These are phyloP conservation scores for Phytopythium mirpurense DNA, from an alignment of 352 stramenopile genomes.

Conservation along the genomic window DNA sequence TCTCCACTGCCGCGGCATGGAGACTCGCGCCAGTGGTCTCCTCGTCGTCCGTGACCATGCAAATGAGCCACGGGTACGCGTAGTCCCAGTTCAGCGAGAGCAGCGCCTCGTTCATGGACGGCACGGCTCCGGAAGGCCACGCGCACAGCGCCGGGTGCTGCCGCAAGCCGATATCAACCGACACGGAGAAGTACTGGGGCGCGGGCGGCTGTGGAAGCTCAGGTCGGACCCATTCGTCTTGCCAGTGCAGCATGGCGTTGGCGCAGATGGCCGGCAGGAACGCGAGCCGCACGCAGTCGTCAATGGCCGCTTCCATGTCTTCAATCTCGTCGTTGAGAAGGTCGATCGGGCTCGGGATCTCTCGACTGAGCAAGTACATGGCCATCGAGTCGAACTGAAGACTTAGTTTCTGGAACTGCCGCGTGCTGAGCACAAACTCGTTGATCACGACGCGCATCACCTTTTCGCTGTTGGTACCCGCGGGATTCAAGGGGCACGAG, in stretches of 20 bases:
- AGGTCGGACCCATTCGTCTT: conserved; percentile 6
- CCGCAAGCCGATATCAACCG: conserved; percentile 41
- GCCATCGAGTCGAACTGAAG: conserved; percentile 27
- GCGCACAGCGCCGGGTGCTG: conserved; percentile 4
- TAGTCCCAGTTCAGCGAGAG: conserved; percentile 66
- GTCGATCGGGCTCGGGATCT: background rate
- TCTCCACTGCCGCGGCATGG: background rate
- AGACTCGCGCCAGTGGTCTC: conserved; percentile 4
- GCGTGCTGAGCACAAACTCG: conserved; percentile 37
- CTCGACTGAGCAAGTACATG: conserved; percentile 9
- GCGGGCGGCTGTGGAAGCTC: background rate
- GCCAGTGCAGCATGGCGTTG: conserved; percentile 23
- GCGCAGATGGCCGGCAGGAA: conserved; percentile 20
- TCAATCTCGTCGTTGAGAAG: background rate
- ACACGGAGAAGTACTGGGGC: conserved; percentile 38
- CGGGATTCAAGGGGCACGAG: conserved; percentile 4
- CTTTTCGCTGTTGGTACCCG: conserved; percentile 14
- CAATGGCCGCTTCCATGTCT: background rate
- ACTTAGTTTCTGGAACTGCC: conserved; percentile 47
- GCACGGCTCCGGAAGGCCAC: conserved; percentile 25
- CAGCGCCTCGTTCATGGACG: conserved; percentile 36
- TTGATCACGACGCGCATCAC: conserved; percentile 22
- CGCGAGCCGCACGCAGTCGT: conserved; percentile 19
- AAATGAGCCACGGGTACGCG: conserved; percentile 56
- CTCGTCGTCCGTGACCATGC: conserved; percentile 39